A percentile compares a stretch with the other conserved stretches of the same genome.
Evolutionary conservation across 495 filamentous ascomycete genomes (phyloP).

Genomic region (Neurospora terricola): DNA sequence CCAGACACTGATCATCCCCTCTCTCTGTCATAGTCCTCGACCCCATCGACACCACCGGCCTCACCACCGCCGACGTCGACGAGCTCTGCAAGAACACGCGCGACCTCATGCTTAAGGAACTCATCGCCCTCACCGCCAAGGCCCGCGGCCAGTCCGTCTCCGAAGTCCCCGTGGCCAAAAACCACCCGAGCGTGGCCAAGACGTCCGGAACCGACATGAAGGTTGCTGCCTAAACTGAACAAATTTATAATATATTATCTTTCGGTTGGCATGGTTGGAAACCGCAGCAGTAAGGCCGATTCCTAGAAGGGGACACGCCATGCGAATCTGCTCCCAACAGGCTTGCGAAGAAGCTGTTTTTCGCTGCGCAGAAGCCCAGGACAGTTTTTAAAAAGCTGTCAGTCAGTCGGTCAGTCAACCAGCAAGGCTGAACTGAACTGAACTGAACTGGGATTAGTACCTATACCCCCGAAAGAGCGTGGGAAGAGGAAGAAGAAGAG

Average conservation of each 20-base stretch:
- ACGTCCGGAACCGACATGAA: slow-evolving; percentile 12
- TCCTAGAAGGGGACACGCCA: not conserved
- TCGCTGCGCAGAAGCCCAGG: not conserved
- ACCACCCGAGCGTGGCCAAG: slow-evolving; percentile 14
- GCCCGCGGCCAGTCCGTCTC: slow-evolving; percentile 10
- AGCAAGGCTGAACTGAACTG: not conserved
- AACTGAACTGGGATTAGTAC: not conserved
- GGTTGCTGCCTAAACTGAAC: slow-evolving; percentile 14
- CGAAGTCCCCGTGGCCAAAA: not conserved
- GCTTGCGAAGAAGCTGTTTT: not conserved
- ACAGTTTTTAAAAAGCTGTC: not conserved
- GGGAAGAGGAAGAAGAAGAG: not conserved
- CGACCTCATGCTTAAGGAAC: slow-evolving; percentile 69
- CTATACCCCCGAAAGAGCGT: not conserved
- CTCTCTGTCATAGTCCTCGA: slow-evolving; percentile 50
- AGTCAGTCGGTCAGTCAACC: not conserved
- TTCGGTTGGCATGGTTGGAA: not conserved
- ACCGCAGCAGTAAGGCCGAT: not conserved
- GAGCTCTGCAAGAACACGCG: slow-evolving; percentile 58
- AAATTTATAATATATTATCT: not conserved
- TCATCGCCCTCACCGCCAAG: slow-evolving; percentile 51
- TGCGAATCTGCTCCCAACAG: too few relatives aligned
- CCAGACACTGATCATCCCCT: slow-evolving; percentile 4
- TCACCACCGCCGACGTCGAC: slow-evolving; percentile 76
- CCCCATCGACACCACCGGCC: slow-evolving; percentile 70